phyloP scores from a whole-genome alignment of 1,139 yeast species.

The Saccharomyces hybrid region DNA sequence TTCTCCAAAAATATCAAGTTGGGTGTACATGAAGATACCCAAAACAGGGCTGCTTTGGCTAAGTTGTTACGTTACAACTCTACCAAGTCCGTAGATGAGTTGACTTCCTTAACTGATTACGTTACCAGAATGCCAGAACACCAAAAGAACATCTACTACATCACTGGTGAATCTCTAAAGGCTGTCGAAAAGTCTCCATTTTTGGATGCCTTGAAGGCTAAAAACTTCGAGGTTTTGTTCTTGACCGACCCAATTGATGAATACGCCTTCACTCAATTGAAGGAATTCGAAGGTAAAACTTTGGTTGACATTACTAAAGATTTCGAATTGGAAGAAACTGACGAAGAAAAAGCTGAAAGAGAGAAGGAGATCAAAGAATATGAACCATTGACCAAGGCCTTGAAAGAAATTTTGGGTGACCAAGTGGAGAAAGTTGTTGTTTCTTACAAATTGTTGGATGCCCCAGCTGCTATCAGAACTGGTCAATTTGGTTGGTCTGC shows the following conservation, averaged over 20 bases:
- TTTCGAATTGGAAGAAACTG: conserved; percentile 98
- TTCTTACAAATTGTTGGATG: conserved; percentile 93
- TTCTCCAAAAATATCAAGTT: conserved; percentile 98
- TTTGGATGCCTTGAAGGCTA: conserved; percentile 97
- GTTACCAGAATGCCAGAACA: conserved; percentile 99
- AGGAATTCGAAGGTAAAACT: conserved; percentile 99
- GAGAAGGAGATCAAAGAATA: conserved; percentile 89
- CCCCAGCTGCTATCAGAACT: conserved; percentile 99
- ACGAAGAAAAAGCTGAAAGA: conserved; percentile 91
- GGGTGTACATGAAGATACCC: conserved; percentile 98
- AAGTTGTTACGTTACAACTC: conserved; percentile 96
- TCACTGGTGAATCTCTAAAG: conserved; percentile 97
- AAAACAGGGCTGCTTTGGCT: conserved; percentile 92
- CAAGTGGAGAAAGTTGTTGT: conserved; percentile 99
- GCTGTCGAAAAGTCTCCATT: conserved; percentile 99
- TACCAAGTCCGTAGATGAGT: conserved; percentile 89
- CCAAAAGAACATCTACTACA: conserved; percentile 98
- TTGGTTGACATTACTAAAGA: conserved; percentile 98
- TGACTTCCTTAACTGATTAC: conserved; percentile 91
- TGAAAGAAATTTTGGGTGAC: conserved; percentile 96
- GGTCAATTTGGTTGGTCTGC: conserved; percentile 99
- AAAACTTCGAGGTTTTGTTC: conserved; percentile 96
- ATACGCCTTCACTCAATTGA: conserved; percentile 98
- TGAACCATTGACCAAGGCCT: conserved; percentile 90
- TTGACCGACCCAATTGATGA: conserved; percentile 99